Percentiles rank a stretch among this genome's conserved stretches.
These are phyloP conservation scores for Samsoniella hepiali DNA, from an alignment of 2,329 filamentous ascomycete species.

Conservation along the genomic window DNA sequence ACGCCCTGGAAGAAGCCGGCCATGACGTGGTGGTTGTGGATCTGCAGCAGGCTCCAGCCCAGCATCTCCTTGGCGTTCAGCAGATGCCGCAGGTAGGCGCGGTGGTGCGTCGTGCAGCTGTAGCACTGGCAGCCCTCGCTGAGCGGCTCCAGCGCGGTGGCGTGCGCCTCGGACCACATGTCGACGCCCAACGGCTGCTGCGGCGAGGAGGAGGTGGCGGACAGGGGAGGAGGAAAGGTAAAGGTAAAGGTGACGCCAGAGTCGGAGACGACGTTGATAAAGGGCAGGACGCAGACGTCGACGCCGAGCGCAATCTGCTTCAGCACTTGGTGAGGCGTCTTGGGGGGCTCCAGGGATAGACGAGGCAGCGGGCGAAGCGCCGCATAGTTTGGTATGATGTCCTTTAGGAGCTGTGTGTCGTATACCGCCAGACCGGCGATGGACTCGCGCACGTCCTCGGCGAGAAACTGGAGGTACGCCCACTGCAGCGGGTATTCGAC, in stretches of 20 bases:
- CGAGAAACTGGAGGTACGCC: constrained; percentile 73
- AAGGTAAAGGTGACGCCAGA: constrained; percentile 83
- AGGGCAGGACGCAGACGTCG: constrained; percentile 76
- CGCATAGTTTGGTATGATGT: constrained; percentile 52
- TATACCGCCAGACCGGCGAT: constrained; percentile 76
- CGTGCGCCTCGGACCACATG: constrained; percentile 67
- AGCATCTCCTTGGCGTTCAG: constrained; percentile 93
- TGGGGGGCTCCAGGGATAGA: constrained; percentile 67
- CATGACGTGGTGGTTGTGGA: constrained; percentile 81
- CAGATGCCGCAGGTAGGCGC: constrained; percentile 84
- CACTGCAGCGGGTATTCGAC: constrained; percentile 72
- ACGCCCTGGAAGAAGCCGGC: constrained; percentile 70
- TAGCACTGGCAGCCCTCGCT: constrained; percentile 70
- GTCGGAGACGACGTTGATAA: constrained; percentile 72
- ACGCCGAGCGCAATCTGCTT: constrained; percentile 72
- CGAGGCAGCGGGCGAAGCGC: constrained; percentile 63
- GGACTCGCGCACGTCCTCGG: constrained; percentile 54
- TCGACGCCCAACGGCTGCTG: constrained; percentile 64
- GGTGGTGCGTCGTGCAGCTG: constrained; percentile 77
- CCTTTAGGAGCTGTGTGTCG: constrained; percentile 64
- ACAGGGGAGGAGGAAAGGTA: constrained; percentile 55
- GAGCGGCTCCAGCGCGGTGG: constrained; percentile 61
- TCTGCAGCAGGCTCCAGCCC: constrained; percentile 86
- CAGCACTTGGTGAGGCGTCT: constrained; percentile 73
- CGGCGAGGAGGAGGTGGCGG: constrained; percentile 1